phyloP scores from a whole-genome alignment of 140 eudicot genomes.

The Flaveria floridana region DNA sequence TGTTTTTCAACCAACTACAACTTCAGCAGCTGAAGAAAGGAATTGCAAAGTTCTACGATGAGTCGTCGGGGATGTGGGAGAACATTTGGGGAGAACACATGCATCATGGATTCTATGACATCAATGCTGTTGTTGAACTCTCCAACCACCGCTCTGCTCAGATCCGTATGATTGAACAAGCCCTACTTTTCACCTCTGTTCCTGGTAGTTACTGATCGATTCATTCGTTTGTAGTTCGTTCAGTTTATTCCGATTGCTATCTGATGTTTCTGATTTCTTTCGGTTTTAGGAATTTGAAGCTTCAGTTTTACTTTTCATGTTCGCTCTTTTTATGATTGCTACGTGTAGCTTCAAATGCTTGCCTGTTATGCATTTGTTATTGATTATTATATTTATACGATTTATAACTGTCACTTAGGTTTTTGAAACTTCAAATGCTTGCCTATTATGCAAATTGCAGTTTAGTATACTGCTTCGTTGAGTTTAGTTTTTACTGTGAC shows the following conservation, averaged over 20 bases:
- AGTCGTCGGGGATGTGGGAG: conserved; percentile 86
- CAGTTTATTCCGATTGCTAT: neutral
- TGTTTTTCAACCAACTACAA: too few species aligned
- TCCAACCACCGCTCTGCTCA: conserved; percentile 77
- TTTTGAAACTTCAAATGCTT: neutral
- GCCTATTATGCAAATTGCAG: neutral
- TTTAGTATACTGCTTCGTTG: neutral
- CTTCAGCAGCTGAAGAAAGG: conserved; percentile 47
- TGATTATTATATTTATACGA: neutral
- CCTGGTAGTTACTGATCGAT: conserved; percentile 40
- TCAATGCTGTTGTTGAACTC: conserved; percentile 37
- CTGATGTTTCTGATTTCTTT: neutral
- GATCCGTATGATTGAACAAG: conserved; percentile 81
- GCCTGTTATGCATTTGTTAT: neutral
- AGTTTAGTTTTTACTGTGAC: neutral
- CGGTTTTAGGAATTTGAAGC: neutral
- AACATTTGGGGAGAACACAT: conserved; percentile 94
- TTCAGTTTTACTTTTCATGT: neutral
- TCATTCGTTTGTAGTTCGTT: neutral
- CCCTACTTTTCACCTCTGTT: conserved; percentile 65
- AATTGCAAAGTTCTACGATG: conserved; percentile 78
- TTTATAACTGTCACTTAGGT: neutral
- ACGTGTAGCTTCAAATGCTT: neutral
- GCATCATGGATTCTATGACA: conserved; percentile 81
- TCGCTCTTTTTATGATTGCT: neutral